Percentiles rank a stretch among this genome's conserved stretches.
phyloP scores from a whole-genome alignment of 495 filamentous ascomycete species.

The Penicillium manginii region DNA sequence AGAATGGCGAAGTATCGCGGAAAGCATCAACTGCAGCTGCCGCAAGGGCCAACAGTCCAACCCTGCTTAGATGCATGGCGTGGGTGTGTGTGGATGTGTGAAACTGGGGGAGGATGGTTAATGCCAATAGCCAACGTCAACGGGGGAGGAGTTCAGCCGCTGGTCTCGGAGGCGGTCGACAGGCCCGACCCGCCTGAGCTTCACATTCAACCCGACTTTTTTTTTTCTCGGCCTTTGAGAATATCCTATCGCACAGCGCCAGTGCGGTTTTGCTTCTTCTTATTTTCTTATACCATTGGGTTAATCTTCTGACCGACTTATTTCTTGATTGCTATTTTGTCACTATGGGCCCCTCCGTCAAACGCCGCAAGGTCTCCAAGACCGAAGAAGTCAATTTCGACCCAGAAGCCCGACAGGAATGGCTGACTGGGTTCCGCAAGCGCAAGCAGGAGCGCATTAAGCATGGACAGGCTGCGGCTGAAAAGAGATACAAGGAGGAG shows the following conservation, averaged over 20 bases:
- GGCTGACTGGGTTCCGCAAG: conserved; percentile 94
- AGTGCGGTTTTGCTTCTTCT: too few species aligned
- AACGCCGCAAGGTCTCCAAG: conserved; percentile 65
- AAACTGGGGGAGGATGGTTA: conserved; percentile 10
- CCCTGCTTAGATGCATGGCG: conserved; percentile 64
- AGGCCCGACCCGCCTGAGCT: conserved; percentile 31
- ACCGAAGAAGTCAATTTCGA: conserved; percentile 88
- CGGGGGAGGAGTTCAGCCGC: conserved; percentile 24
- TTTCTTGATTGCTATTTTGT: neutral
- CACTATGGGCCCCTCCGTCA: conserved; percentile 50
- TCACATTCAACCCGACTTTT: conserved; percentile 24
- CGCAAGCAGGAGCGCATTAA: conserved; percentile 84
- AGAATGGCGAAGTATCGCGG: conserved; percentile 82
- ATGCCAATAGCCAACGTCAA: conserved; percentile 27
- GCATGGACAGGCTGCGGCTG: conserved; percentile 77
- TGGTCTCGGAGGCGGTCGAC: conserved; percentile 39
- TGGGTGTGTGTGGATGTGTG: conserved; percentile 17
- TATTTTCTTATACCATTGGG: too few species aligned
- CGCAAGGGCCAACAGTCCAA: conserved; percentile 64
- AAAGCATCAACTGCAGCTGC: conserved; percentile 68
- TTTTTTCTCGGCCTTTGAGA: conserved; percentile 23
- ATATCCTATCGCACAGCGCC: neutral
- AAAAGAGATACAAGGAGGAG: conserved; percentile 72
- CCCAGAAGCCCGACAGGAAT: conserved; percentile 72
- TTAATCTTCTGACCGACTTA: neutral